phyloP scores from a whole-genome alignment of 352 stramenopile genomes.

The Phytopythium vexans region DNA sequence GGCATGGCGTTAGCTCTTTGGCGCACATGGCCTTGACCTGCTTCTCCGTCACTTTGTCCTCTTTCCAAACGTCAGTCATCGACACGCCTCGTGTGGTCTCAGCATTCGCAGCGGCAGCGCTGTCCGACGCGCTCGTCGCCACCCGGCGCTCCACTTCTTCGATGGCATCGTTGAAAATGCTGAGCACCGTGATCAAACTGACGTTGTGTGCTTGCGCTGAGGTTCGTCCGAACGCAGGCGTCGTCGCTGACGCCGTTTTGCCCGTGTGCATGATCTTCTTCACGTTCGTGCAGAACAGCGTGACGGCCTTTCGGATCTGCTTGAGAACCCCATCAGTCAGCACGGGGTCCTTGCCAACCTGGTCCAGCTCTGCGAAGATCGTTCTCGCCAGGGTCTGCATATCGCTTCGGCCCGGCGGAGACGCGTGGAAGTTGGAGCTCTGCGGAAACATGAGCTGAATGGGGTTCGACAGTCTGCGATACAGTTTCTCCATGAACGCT shows the following conservation, averaged over 20 bases:
- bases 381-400: conserved; percentile 80
- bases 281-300: conserved; percentile 66
- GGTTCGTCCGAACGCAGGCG: conserved; percentile 51
- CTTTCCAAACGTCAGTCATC: background rate
- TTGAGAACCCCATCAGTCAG: conserved; percentile 53
- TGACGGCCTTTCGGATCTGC: conserved; percentile 61
- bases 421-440: conserved; percentile 79
- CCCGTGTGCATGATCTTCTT: conserved; percentile 74
- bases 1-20: conserved; percentile 41
- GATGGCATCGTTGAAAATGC: conserved; percentile 60
- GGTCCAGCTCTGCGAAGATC: conserved; percentile 69
- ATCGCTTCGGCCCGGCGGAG: conserved; percentile 71
- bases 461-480: conserved; percentile 61
- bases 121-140: conserved; percentile 10
- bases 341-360: conserved; percentile 51
- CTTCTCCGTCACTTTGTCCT: conserved; percentile 22
- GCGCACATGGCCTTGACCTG: conserved; percentile 34
- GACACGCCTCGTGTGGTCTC: background rate
- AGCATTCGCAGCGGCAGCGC: background rate
- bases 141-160: conserved; percentile 52
- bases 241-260: conserved; percentile 41
- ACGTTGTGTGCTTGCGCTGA: conserved; percentile 79
- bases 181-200: conserved; percentile 59
- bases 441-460: conserved; percentile 89
- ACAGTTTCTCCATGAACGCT: conserved; percentile 64